Conservation (phyloP, 345 rosid species). For the Balakata baccata region DNA sequence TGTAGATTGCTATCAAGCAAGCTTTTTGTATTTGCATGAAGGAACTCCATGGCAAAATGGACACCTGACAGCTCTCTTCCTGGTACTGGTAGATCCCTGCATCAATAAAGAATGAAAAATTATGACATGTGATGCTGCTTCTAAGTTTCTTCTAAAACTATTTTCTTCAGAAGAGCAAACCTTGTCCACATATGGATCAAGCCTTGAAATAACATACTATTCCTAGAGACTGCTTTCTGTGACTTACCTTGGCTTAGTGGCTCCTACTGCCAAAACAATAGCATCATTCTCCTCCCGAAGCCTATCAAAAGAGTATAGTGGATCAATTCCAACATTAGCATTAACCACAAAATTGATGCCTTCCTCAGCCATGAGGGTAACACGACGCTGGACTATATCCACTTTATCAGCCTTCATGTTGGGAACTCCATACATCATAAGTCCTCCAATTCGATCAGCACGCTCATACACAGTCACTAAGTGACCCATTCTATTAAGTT, state of each 20-base stretch:
- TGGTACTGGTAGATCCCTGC: conserved; percentile 97
- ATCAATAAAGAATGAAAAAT: conserved; percentile 13
- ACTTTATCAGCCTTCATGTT: conserved; percentile 98
- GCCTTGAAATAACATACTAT: not conserved
- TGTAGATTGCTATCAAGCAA: conserved; percentile 83
- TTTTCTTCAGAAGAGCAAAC: too few species aligned
- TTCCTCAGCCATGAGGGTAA: conserved; percentile 83
- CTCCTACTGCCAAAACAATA: conserved; percentile 82
- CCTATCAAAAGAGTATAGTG: conserved; percentile 62
- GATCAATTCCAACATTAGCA: conserved; percentile 85
- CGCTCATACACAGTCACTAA: conserved; percentile 91
- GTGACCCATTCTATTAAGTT: conserved; percentile 93
- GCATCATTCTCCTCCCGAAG: conserved; percentile 82
- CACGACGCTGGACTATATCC: conserved; percentile 88
- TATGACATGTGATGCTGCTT: not conserved
- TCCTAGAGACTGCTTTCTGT: not conserved
- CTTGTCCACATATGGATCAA: too few species aligned
- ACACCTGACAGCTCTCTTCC: conserved; percentile 89
- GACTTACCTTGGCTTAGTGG: conserved; percentile 89
- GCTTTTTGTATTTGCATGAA: conserved; percentile 92
- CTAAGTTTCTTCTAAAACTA: too few species aligned
- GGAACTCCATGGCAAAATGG: conserved; percentile 97
- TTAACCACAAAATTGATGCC: conserved; percentile 83
- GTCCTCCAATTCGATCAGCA: conserved; percentile 96
- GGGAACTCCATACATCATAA: conserved; percentile 99